Evolutionary conservation across 1,139 yeast species (phyloP), one percentile per base, ranked within the genome.

Genomic region (Tardiomyces digboiensis): DNA sequence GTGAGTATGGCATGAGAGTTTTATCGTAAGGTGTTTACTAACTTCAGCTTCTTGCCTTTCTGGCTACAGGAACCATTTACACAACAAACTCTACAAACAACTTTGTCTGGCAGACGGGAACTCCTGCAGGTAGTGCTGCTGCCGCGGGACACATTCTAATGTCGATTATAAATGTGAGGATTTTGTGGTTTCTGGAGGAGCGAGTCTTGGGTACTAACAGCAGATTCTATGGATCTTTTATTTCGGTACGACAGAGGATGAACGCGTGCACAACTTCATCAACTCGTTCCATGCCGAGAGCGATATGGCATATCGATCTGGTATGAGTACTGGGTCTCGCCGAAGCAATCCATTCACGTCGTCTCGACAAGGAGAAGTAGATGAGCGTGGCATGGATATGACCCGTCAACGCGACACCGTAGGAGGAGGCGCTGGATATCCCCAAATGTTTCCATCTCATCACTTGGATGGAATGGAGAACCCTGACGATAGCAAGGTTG

Each of bases 71-170:
- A 1, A 82, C 86, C 49, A 72, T 88, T 21, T 89, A 88, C 67
- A 79, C 84, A 40, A 80, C 95, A 36, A 88, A 88, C 67, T 76
- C 89, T 44, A 78, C 89, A 29, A 89, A 87, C 57, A 76, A 75
- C 54, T 72, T 89, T 56, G 84, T 91, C 39, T 91, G 91, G 68
- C 65, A 72, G 39, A 69, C 72, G 18, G 74, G 84, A 12, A 67
- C 82, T n/a, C 78, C 77, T 37, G 84, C 85, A 44, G 33, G 33
- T 16, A 26, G 33, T 8, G 93, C 96, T 36, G 89, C 95, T 18
- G 87, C 95, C 1, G 96, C 97, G 0, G 98, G 98, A 3, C 82
- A 85, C 55, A 84, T 91, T 50, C 68, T 91, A 46, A 68, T 87
- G 43, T 80, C 93, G 20, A 86, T 89, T 62, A 72, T 87, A 50